These are phyloP conservation scores for Metschnikowia proteae DNA, from an alignment of 805 yeast genomes.

Conservation along the genomic window DNA sequence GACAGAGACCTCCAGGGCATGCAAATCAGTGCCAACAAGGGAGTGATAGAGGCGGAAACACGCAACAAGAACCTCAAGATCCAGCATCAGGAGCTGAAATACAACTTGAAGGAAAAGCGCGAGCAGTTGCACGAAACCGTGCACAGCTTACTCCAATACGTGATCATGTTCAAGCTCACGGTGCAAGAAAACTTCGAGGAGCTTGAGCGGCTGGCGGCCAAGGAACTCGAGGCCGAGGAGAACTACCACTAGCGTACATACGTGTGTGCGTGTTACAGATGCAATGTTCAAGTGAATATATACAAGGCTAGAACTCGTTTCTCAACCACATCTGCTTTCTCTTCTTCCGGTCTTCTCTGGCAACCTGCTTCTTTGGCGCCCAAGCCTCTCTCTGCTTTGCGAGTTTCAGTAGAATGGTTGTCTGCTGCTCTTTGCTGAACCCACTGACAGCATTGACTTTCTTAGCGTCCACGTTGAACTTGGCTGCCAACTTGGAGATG, in stretches of 20 bases:
- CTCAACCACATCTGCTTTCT: slow-evolving; percentile 64
- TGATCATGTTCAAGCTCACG: slow-evolving; percentile 61
- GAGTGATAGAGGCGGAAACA: slow-evolving; percentile 44
- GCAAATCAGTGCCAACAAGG: slow-evolving; percentile 47
- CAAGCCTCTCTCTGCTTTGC: slow-evolving; percentile 44
- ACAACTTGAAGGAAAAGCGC: slow-evolving; percentile 45
- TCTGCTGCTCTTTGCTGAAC: slow-evolving; percentile 35
- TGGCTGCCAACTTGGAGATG: slow-evolving; percentile 55
- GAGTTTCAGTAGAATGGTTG: slow-evolving; percentile 47
- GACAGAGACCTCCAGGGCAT: slow-evolving; percentile 54
- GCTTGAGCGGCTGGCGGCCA: slow-evolving; percentile 45
- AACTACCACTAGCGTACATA: background rate
- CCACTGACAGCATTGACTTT: slow-evolving; percentile 42
- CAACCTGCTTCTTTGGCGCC: slow-evolving; percentile 44
- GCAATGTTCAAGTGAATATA: slow-evolving; percentile 1
- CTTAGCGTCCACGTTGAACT: slow-evolving; percentile 48
- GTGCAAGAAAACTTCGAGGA: slow-evolving; percentile 64
- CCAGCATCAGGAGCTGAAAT: slow-evolving; percentile 48
- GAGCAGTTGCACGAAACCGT: slow-evolving; percentile 50
- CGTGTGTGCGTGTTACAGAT: background rate
- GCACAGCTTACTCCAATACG: slow-evolving; percentile 53
- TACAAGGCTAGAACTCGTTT: slow-evolving; percentile 38
- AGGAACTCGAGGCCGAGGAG: slow-evolving; percentile 28
- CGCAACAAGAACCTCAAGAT: slow-evolving; percentile 48
- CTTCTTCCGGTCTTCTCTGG: slow-evolving; percentile 55